Percentiles rank a stretch among this genome's conserved stretches.
phyloP scores from a whole-genome alignment of 2,329 filamentous ascomycete species.

The Apiospora kogelbergensis region DNA sequence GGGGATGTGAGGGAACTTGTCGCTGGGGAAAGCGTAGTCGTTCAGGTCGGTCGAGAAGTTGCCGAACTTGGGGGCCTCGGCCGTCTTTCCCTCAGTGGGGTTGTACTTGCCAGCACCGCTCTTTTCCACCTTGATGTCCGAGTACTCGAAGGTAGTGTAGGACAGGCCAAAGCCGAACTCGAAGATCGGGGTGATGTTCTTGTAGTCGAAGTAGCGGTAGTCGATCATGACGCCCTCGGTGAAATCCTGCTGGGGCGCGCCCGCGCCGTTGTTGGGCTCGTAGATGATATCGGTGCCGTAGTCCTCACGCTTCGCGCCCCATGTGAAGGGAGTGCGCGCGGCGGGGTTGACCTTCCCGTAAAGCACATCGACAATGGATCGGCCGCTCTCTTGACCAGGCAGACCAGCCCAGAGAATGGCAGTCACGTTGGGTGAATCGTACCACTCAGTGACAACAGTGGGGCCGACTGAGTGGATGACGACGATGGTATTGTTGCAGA shows the following conservation, averaged over 20 bases:
- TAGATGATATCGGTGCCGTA: constrained; percentile 71
- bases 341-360: constrained; percentile 78
- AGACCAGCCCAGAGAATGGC: constrained; percentile 82
- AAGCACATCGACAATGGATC: constrained; percentile 77
- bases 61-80: constrained; percentile 63
- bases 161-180: constrained; percentile 81
- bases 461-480: constrained; percentile 85
- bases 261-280: constrained; percentile 65
- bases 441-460: constrained; percentile 74
- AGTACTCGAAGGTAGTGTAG: constrained; percentile 78
- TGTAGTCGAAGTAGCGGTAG: constrained; percentile 72
- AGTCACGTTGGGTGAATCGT: constrained; percentile 74
- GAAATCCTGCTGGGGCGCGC: constrained; percentile 71
- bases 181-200: constrained; percentile 67
- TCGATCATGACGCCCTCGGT: constrained; percentile 80
- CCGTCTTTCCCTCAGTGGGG: constrained; percentile 61
- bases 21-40: constrained; percentile 68
- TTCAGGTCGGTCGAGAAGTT: constrained; percentile 60
- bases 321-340: constrained; percentile 78
- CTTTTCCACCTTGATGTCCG: constrained; percentile 61
- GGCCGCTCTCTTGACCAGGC: constrained; percentile 81
- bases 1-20: constrained; percentile 48
- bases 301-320: constrained; percentile 65
- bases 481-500: constrained; percentile 87
- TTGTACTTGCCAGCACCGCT: constrained; percentile 50